Percentiles rank a stretch among this genome's conserved stretches.
Conservation (phyloP, 1,139 yeast species). For the Torulaspora globosa region DNA sequence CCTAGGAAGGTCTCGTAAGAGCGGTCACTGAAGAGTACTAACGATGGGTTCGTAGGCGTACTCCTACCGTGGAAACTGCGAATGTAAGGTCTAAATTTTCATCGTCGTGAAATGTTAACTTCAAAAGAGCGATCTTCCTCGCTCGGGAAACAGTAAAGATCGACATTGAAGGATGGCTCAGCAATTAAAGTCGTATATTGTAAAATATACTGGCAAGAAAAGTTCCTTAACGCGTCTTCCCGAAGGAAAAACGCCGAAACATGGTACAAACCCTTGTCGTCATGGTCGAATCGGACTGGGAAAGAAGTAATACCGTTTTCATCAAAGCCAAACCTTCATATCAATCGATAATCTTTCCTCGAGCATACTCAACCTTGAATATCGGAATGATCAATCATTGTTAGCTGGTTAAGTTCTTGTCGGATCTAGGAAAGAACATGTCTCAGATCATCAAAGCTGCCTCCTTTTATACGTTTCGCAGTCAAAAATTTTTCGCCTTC, state of each 20-base stretch:
- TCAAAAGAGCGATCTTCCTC: neutral
- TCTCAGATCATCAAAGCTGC: neutral
- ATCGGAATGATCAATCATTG: neutral
- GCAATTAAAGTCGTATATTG: constrained; percentile 44
- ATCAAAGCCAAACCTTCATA: constrained; percentile 35
- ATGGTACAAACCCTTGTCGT: constrained; percentile 63
- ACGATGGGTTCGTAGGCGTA: constrained; percentile 76
- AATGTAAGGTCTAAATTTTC: constrained; percentile 69
- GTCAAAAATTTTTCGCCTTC: constrained; percentile 10
- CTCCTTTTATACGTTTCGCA: constrained; percentile 10
- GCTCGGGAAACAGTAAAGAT: constrained; percentile 3
- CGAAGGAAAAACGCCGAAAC: constrained; percentile 26
- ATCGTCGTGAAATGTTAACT: constrained; percentile 47
- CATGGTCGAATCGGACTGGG: constrained; percentile 93
- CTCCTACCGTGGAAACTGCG: constrained; percentile 95
- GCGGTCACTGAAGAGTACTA: constrained; percentile 79
- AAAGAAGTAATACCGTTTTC: constrained; percentile 60
- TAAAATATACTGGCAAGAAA: constrained; percentile 80
- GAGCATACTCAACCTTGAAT: constrained; percentile 23
- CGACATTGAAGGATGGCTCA: constrained; percentile 30
- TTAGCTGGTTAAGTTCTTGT: neutral
- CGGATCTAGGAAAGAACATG: no score
- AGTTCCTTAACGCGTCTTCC: constrained; percentile 41
- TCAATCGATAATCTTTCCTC: constrained; percentile 14
- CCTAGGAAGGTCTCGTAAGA: constrained; percentile 54